These are phyloP conservation scores for Botrytis porri DNA, from an alignment of 2,329 filamentous ascomycete genomes.

Conservation along the genomic window DNA sequence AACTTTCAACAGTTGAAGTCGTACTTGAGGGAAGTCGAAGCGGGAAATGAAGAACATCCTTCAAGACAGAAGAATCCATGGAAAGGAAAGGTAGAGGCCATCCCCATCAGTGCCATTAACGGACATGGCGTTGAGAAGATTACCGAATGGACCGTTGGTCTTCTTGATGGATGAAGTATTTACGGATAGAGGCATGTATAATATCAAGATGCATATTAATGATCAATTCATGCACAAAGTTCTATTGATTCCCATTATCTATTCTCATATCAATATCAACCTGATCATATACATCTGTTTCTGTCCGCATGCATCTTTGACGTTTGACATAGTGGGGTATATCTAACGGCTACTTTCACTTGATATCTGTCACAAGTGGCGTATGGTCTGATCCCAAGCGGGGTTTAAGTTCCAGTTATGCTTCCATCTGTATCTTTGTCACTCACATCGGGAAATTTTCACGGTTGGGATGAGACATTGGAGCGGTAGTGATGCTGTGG, in stretches of 20 bases:
- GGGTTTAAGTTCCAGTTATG: constrained; percentile 14
- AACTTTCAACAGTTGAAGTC: constrained; percentile 69
- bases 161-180: constrained; percentile 45
- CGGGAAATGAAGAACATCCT: constrained; percentile 66
- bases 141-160: constrained; percentile 66
- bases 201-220: constrained; percentile 15
- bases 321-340: constrained; percentile 13
- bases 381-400: constrained; percentile 17
- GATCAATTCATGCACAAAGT: constrained; percentile 4
- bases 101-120: constrained; percentile 87
- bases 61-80: constrained; percentile 59
- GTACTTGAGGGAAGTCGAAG: constrained; percentile 67
- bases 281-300: constrained; percentile 7
- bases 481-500: constrained; percentile 15
- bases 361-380: constrained; percentile 11
- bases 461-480: constrained; percentile 21
- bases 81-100: constrained; percentile 61
- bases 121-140: constrained; percentile 78
- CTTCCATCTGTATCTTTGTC: constrained; percentile 5
- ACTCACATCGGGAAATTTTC: constrained; percentile 14
- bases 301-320: constrained; percentile 16
- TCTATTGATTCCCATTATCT: neutral
- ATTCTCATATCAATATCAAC: neutral
- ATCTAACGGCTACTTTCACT: constrained; percentile 4
- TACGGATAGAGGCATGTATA: constrained; percentile 16